Conservation (phyloP, 108 stramenopile species). For the Epithemia pelagica region DNA sequence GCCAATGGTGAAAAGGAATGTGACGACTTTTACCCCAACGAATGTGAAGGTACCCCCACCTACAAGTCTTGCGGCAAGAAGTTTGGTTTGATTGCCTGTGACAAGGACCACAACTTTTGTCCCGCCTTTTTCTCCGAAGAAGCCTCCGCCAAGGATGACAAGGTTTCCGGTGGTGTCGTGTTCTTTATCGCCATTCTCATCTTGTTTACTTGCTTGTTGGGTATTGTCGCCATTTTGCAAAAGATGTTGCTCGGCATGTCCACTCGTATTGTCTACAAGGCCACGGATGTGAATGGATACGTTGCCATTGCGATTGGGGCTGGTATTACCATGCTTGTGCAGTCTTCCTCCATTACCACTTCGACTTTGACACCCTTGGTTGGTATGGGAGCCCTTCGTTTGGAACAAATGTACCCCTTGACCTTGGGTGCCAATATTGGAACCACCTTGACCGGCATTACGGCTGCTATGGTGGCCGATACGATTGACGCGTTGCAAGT, state of each 20-base stretch:
- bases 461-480: constrained; percentile 62
- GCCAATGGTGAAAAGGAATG: constrained; percentile 41
- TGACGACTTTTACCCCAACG: constrained; percentile 59
- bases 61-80: constrained; percentile 37
- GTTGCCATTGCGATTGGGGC: constrained; percentile 70
- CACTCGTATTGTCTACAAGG: constrained; percentile 78
- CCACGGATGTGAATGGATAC: constrained; percentile 79
- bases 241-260: constrained; percentile 67
- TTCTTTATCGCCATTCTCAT: constrained; percentile 67
- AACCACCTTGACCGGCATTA: constrained; percentile 67
- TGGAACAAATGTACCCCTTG: constrained; percentile 78
- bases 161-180: constrained; percentile 57
- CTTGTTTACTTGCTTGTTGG: constrained; percentile 67
- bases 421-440: constrained; percentile 88
- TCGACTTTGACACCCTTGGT: constrained; percentile 81
- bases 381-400: constrained; percentile 60
- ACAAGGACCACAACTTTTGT: constrained; percentile 41
- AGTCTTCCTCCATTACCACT: constrained; percentile 77
- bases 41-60: constrained; percentile 34
- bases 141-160: constrained; percentile 54
- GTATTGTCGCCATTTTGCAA: constrained; percentile 71
- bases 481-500: constrained; percentile 54
- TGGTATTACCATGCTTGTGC: constrained; percentile 78
- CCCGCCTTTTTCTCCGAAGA: constrained; percentile 73
- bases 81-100: constrained; percentile 68